Conservation (phyloP, 768 basidiomycete genomes). For the Lepiota brunneoincarnata region DNA sequence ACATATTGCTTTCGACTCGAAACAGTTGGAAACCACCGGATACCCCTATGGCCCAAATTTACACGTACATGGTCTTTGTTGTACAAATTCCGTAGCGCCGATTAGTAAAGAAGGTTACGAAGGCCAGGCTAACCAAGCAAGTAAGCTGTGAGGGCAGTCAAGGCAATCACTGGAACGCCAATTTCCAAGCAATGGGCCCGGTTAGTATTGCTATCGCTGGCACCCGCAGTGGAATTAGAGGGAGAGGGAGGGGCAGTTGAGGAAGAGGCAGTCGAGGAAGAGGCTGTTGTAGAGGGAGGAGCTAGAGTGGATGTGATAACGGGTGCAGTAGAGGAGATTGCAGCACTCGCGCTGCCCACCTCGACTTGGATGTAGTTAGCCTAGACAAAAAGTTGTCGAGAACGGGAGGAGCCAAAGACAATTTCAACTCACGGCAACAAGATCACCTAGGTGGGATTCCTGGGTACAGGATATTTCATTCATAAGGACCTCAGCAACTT, state of each 20-base stretch:
- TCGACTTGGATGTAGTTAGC: constrained; percentile 73
- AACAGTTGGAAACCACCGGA: too few relatives aligned
- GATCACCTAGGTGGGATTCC: neutral
- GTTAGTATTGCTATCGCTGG: constrained; percentile 11
- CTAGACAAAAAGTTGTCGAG: constrained; percentile 27
- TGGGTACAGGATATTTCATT: neutral
- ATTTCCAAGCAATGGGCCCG: neutral
- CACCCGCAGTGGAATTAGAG: constrained; percentile 7
- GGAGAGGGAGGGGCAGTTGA: constrained; percentile 8
- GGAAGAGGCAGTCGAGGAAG: too few relatives aligned
- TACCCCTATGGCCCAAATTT: too few relatives aligned
- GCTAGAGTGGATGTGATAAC: constrained; percentile 61
- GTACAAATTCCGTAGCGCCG: too few relatives aligned
- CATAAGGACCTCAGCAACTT: neutral
- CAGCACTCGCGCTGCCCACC: constrained; percentile 54
- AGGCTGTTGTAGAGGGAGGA: neutral
- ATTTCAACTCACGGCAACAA: neutral
- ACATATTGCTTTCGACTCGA: too few relatives aligned
- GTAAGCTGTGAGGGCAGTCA: too few relatives aligned
- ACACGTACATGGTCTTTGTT: too few relatives aligned
- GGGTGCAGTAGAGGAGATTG: constrained; percentile 58
- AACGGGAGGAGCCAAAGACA: neutral
- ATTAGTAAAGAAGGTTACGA: too few relatives aligned
- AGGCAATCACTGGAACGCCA: too few relatives aligned
- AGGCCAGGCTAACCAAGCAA: too few relatives aligned